Base-by-base conservation (phyloP, 1,139 yeast species). In the Casaregolazyma lundiana region DNA sequence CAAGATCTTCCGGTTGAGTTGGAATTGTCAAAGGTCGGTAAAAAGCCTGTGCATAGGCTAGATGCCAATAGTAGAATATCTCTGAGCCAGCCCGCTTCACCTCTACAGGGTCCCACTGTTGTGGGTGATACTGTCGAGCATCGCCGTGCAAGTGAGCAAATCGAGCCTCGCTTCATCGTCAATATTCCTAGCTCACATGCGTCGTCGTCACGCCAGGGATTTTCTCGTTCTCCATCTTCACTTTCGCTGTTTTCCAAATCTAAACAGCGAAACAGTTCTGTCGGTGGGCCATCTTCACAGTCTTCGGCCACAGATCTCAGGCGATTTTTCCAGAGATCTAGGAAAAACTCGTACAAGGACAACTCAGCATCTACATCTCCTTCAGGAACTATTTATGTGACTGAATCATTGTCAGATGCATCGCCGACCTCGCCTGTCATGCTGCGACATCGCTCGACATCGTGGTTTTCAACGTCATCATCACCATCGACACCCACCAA, bases 291-390 rank as follows among this genome's bases (percentile, higher is more conserved):
- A 9, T 19, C 42, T 11, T 38, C 46, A 13, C 38, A 38, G 4
- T n/a, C 38, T 11, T 62, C 65, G 6, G 58, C 59, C 58, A 56
- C 59, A 4, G 66, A 62, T 36, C 52, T 62, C 36, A 62, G 59
- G 43, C 57, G 66, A 30, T 62, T 62, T 44, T 61, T 62, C 53
- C 65, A 62, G 39, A 60, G 62, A 47, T 60, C 60, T 13, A 57
- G 59, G 61, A 59, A 53, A 44, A 52, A 22, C 35, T 43, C 48
- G 19, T 41, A 36, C 16, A 46, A 24, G 39, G 45, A 44, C 16
- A 47, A 44, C 19, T 17, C 39, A 6, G 37, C 50, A 6, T 19
- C 26, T 8, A 20, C 41, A 7, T 40, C 47, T 6, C 36, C 46
- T 2, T 21, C 32, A 18, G 45, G 45, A 19, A 42, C 40, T 7